Conservation (phyloP, 768 basidiomycete genomes). For the Naganishia antarctica region DNA sequence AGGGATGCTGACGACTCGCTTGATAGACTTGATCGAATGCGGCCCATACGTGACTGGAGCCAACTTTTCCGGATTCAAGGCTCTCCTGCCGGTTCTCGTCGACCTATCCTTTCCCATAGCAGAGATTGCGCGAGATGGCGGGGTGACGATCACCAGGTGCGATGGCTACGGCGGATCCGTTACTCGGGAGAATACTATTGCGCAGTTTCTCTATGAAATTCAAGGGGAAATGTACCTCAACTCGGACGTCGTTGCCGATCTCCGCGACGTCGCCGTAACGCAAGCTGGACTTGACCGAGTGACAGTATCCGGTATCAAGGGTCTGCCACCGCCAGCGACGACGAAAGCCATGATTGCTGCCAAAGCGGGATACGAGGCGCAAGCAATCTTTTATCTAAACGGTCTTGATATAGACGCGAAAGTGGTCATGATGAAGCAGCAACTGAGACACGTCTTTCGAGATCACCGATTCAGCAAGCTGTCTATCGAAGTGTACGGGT, state of each 20-base stretch:
- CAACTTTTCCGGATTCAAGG: conserved; percentile 21
- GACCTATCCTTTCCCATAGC: conserved; percentile 19
- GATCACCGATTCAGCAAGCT: conserved; percentile 15
- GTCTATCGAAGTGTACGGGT: conserved; percentile 11
- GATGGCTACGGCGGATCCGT: conserved; percentile 18
- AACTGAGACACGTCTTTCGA: conserved; percentile 7
- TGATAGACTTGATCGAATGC: conserved; percentile 15
- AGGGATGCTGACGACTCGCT: not conserved
- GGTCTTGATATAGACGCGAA: conserved; percentile 11
- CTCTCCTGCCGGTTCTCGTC: not conserved
- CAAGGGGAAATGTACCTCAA: conserved; percentile 18
- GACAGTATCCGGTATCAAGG: not conserved
- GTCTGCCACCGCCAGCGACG: conserved; percentile 6
- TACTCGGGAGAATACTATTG: conserved; percentile 13
- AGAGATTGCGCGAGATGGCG: not conserved
- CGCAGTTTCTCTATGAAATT: conserved; percentile 16
- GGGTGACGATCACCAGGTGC: conserved; percentile 2
- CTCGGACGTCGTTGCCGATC: conserved; percentile 21
- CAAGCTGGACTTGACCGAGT: not conserved
- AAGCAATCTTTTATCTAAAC: conserved; percentile 16
- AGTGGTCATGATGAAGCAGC: conserved; percentile 15
- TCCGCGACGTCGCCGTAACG: not conserved
- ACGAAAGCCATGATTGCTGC: conserved; percentile 22
- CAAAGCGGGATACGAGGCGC: conserved; percentile 6
- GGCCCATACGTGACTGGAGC: conserved; percentile 16